Evolutionary conservation across 2,329 filamentous ascomycete species (phyloP).

Genomic region (Aspergillus hortae): DNA sequence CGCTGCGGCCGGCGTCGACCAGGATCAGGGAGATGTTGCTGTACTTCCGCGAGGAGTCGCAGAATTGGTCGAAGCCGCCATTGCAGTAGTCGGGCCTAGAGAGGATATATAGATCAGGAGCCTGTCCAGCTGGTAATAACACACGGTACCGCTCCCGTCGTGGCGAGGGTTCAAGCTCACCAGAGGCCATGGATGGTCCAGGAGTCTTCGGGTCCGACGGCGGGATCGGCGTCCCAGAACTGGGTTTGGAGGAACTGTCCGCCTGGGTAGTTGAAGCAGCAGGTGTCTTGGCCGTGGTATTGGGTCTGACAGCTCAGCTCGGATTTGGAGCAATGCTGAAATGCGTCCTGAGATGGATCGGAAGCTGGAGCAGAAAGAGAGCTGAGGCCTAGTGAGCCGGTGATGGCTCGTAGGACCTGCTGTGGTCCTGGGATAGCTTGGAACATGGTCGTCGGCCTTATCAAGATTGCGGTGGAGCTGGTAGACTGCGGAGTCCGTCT

Average conservation of each 20-base stretch:
- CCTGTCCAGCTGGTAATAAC: background rate
- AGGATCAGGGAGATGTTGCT: conserved; percentile 64
- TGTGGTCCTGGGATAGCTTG: conserved; percentile 32
- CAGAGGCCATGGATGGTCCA: conserved; percentile 75
- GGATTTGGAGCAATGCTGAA: conserved; percentile 29
- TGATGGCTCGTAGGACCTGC: conserved; percentile 30
- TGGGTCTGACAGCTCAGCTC: conserved; percentile 63
- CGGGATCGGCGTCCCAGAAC: conserved; percentile 69
- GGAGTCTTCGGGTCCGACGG: conserved; percentile 62
- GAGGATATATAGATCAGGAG: background rate
- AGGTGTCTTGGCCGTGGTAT: conserved; percentile 59
- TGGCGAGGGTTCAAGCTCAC: conserved; percentile 29
- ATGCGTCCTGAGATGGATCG: conserved; percentile 9
- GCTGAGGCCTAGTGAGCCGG: conserved; percentile 28
- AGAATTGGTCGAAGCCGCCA: conserved; percentile 65
- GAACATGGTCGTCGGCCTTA: conserved; percentile 9
- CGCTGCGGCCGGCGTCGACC: conserved; percentile 49
- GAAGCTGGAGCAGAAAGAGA: conserved; percentile 14
- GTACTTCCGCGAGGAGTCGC: conserved; percentile 60
- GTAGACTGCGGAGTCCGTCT: conserved; percentile 1
- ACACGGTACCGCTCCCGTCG: background rate
- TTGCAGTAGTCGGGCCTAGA: conserved; percentile 63
- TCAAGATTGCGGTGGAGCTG: conserved; percentile 8
- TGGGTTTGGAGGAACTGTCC: conserved; percentile 71
- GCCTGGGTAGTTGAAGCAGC: conserved; percentile 71